A percentile compares a stretch with the other conserved stretches of the same genome.
phyloP scores from a whole-genome alignment of 495 filamentous ascomycete species.

The Hypoxylon intermedium region DNA sequence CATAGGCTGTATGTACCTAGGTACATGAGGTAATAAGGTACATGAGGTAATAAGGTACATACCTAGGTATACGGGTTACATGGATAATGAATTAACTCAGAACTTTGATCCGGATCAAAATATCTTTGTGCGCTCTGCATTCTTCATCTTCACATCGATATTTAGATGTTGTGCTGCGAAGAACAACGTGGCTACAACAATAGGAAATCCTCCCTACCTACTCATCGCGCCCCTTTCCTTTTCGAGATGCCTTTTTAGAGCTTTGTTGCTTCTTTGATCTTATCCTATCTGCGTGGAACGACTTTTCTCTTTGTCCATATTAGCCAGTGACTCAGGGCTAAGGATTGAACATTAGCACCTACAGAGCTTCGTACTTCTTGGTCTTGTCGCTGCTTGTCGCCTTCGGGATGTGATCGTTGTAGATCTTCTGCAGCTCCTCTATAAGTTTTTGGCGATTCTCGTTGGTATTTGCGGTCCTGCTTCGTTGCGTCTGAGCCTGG shows the following conservation, averaged over 20 bases:
- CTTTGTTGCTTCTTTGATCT: conserved; percentile 78
- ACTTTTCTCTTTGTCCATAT: conserved; percentile 65
- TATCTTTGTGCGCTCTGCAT: too few relatives aligned
- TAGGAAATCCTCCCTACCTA: not conserved
- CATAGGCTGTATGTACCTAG: not conserved
- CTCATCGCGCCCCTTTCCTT: conserved; percentile 44
- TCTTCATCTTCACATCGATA: not conserved
- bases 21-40: not conserved
- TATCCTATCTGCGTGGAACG: conserved; percentile 73
- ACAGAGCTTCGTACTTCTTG: conserved; percentile 52
- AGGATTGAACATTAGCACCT: conserved; percentile 25
- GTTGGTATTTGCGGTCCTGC: conserved; percentile 53
- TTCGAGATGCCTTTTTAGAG: conserved; percentile 78
- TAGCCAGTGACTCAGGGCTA: conserved; percentile 1
- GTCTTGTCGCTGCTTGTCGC: conserved; percentile 48
- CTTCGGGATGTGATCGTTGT: conserved; percentile 49
- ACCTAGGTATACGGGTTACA: not conserved
- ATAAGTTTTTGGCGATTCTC: conserved; percentile 54
- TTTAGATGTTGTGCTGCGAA: not conserved
- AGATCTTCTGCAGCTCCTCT: conserved; percentile 68
- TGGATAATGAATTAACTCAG: not conserved
- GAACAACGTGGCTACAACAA: not conserved
- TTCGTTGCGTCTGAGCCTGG: conserved; percentile 54
- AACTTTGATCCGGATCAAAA: not conserved
- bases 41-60: not conserved